Percentiles rank a stretch among this genome's conserved stretches.
Conservation (phyloP, 2,329 filamentous ascomycete genomes). For the Aspergillus sclerotialis region DNA sequence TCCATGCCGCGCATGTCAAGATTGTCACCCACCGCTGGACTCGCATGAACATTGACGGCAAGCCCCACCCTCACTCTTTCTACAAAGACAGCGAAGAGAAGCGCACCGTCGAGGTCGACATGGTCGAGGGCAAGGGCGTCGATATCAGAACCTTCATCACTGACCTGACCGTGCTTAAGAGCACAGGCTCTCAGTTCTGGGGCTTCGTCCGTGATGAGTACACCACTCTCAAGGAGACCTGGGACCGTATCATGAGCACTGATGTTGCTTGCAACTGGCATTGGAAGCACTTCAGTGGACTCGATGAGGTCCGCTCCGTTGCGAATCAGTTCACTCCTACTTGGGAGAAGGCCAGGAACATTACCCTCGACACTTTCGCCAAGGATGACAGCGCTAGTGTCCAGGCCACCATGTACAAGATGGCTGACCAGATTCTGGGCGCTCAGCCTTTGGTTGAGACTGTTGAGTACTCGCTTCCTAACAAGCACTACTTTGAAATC, state of each 20-base stretch:
- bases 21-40: constrained; percentile 86
- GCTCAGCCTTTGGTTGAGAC: constrained; percentile 63
- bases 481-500: constrained; percentile 99
- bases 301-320: constrained; percentile 61
- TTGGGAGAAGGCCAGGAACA: constrained; percentile 68
- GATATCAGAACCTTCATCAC: constrained; percentile 69
- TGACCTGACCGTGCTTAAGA: constrained; percentile 86
- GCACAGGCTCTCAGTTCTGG: constrained; percentile 92
- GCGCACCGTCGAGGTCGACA: constrained; percentile 68
- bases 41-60: constrained; percentile 76
- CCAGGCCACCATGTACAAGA: constrained; percentile 98
- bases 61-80: constrained; percentile 93
- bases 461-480: constrained; percentile 80
- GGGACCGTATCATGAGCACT: constrained; percentile 92
- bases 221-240: constrained; percentile 82
- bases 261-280: constrained; percentile 82
- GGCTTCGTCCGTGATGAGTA: constrained; percentile 89
- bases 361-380: constrained; percentile 89
- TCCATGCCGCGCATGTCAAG: constrained; percentile 73
- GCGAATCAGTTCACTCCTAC: constrained; percentile 68
- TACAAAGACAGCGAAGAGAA: constrained; percentile 83
- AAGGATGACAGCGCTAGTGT: constrained; percentile 87
- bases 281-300: constrained; percentile 65
- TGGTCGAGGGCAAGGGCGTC: constrained; percentile 63
- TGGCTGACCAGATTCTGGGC: constrained; percentile 79